A percentile compares a stretch with the other conserved stretches of the same genome.
These are phyloP conservation scores for Fusarium dlaminii DNA, from an alignment of 2,329 filamentous ascomycete species.

Conservation along the genomic window DNA sequence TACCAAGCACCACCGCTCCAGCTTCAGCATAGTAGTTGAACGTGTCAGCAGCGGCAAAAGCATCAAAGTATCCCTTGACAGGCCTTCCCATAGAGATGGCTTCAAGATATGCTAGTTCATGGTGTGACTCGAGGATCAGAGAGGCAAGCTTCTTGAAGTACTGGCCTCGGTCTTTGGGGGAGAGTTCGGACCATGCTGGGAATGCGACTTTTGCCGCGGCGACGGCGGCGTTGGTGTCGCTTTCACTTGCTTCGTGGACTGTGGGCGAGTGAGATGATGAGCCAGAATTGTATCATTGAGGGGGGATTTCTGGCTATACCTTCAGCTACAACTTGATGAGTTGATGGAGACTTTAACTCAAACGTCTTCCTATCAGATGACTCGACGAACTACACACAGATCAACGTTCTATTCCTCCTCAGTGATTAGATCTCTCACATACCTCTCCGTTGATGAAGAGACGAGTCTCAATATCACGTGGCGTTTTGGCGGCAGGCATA, in stretches of 20 bases:
- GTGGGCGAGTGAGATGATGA: not conserved
- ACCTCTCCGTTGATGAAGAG: not conserved
- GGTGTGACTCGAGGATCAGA: slow-evolving; percentile 50
- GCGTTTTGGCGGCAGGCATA: not conserved
- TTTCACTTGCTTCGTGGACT: slow-evolving; percentile 27
- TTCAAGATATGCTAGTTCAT: slow-evolving; percentile 50
- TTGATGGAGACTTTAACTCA: not conserved
- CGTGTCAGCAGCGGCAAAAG: slow-evolving; percentile 52
- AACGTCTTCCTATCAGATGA: not conserved
- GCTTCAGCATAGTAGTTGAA: slow-evolving; percentile 56
- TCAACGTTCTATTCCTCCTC: rapidly evolving
- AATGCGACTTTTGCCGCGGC: slow-evolving; percentile 59
- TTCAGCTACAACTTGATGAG: not conserved
- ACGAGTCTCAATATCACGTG: not conserved
- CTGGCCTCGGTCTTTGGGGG: slow-evolving; percentile 50
- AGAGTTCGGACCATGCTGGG: slow-evolving; percentile 54
- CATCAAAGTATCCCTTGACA: slow-evolving; percentile 4
- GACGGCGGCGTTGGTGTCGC: slow-evolving; percentile 60
- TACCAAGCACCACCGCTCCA: slow-evolving; percentile 51
- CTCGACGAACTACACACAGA: not conserved
- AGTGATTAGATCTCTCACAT: rapidly evolving
- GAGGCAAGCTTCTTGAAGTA: slow-evolving; percentile 57
- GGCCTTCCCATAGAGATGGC: slow-evolving; percentile 21
- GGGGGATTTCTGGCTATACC: too few species aligned
- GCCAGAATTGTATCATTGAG: too few species aligned